Conservation (phyloP, 2,329 filamentous ascomycete genomes). For the Penicillium crustosum region DNA sequence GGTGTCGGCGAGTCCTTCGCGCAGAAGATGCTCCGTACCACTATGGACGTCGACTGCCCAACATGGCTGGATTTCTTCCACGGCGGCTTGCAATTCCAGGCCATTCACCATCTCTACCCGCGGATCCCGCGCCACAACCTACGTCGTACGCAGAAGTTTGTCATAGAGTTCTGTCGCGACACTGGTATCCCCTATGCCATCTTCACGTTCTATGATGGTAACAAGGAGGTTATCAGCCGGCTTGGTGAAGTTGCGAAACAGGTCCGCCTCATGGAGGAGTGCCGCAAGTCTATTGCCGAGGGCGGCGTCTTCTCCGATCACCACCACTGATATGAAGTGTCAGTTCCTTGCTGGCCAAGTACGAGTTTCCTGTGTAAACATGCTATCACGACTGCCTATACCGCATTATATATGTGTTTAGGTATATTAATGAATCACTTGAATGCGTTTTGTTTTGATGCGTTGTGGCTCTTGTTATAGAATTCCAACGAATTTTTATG, state of each 20-base stretch:
- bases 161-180: constrained; percentile 78
- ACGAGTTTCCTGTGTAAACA: constrained; percentile 5
- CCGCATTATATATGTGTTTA: background rate
- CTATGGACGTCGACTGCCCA: constrained; percentile 90
- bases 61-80: constrained; percentile 87
- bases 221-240: constrained; percentile 73
- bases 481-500: background rate
- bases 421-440: constrained; percentile 15
- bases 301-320: constrained; percentile 36
- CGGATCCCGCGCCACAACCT: constrained; percentile 83
- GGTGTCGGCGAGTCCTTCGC: constrained; percentile 83
- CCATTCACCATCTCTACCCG: constrained; percentile 81
- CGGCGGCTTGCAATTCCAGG: constrained; percentile 85
- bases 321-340: constrained; percentile 22
- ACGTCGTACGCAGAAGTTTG: constrained; percentile 69
- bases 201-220: constrained; percentile 81
- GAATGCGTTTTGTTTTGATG: constrained; percentile 3
- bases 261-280: constrained; percentile 73
- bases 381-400: constrained; percentile 8
- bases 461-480: background rate
- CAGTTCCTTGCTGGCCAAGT: constrained; percentile 10
- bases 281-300: constrained; percentile 54
- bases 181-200: constrained; percentile 81
- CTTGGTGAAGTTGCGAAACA: constrained; percentile 78
- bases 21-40: constrained; percentile 86